Conservation (phyloP, 2,329 filamentous ascomycete species). For the Ceratocystis alfenasii region DNA sequence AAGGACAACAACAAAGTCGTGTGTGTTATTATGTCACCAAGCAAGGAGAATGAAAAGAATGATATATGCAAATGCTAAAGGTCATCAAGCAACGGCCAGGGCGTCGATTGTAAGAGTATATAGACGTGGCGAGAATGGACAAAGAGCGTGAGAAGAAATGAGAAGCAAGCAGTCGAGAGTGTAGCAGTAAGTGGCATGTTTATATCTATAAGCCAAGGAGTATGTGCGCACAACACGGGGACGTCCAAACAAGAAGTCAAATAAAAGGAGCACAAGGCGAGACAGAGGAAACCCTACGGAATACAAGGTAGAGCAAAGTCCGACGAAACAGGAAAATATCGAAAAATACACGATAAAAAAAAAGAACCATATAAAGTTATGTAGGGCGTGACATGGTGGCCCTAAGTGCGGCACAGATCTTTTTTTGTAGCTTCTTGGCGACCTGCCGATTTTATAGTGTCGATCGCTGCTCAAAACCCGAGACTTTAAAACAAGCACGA, state of each 20-base stretch:
- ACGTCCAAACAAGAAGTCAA: conserved; percentile 10
- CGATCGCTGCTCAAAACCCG: conserved; percentile 1
- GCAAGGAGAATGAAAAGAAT: background rate
- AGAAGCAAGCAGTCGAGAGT: background rate
- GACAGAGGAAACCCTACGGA: background rate
- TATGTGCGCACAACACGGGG: background rate
- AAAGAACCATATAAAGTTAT: background rate
- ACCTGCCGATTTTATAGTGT: background rate
- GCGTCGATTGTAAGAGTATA: background rate
- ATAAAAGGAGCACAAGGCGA: conserved; percentile 9
- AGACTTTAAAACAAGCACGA: background rate
- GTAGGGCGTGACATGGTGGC: background rate
- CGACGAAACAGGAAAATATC: background rate
- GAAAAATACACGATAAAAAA: background rate
- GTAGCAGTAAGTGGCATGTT: background rate
- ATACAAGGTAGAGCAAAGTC: background rate
- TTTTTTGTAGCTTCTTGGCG: background rate
- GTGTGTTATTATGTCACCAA: background rate
- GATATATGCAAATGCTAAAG: background rate
- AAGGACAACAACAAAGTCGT: background rate
- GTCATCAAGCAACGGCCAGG: background rate
- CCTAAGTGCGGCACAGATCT: conserved; percentile 10
- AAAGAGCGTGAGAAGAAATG: background rate
- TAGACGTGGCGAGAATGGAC: background rate
- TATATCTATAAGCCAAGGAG: conserved; percentile 5